These are phyloP conservation scores for Neurospora sp. DNA, from an alignment of 495 filamentous ascomycete genomes.

Conservation along the genomic window DNA sequence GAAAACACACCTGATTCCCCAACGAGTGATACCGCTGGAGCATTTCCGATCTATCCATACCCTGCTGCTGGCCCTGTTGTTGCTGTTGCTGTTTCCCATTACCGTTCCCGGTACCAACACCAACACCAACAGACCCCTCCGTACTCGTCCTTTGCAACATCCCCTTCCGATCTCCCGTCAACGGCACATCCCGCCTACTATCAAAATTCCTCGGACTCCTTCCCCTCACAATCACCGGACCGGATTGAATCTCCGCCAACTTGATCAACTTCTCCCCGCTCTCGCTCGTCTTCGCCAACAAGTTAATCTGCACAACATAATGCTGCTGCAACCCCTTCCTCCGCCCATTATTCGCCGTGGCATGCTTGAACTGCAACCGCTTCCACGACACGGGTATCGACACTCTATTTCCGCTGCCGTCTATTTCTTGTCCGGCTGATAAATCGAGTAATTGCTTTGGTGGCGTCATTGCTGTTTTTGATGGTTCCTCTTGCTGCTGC, in stretches of 20 bases:
- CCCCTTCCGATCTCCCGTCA: conserved; percentile 39
- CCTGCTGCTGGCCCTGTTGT: not conserved
- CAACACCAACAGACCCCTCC: not conserved
- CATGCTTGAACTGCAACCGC: conserved; percentile 81
- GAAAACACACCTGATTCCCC: conserved; percentile 18
- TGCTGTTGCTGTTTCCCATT: not conserved
- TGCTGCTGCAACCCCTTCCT: conserved; percentile 62
- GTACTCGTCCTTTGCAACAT: conserved; percentile 14
- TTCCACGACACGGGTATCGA: conserved; percentile 82
- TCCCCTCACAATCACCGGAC: conserved; percentile 58
- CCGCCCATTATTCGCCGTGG: conserved; percentile 76
- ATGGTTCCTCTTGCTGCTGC: conserved; percentile 21
- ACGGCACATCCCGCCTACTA: conserved; percentile 52
- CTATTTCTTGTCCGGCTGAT: conserved; percentile 52
- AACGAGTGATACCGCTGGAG: conserved; percentile 27
- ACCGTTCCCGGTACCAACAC: not conserved
- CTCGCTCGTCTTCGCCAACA: conserved; percentile 45
- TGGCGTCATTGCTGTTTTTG: conserved; percentile 39
- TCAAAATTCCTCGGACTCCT: conserved; percentile 61
- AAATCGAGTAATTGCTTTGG: conserved; percentile 61
- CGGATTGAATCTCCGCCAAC: conserved; percentile 51
- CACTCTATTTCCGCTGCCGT: conserved; percentile 53
- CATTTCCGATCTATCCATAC: conserved; percentile 19
- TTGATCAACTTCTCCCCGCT: conserved; percentile 44
- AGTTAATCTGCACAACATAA: conserved; percentile 54